phyloP scores from a whole-genome alignment of 1,284 basidiomycete species.

The Gomphus bonarii region DNA sequence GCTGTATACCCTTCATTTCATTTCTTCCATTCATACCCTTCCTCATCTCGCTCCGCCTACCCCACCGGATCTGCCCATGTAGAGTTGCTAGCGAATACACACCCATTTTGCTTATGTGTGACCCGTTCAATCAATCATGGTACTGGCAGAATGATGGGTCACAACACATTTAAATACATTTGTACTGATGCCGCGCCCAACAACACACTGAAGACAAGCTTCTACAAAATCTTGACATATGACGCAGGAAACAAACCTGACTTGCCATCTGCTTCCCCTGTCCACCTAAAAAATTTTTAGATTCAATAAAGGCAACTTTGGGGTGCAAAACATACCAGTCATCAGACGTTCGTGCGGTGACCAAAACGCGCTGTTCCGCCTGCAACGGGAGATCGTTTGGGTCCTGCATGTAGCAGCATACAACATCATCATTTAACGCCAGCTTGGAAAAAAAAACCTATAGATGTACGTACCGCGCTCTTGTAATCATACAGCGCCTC shows the following conservation, averaged over 20 bases:
- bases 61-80: neutral
- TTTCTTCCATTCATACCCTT: neutral
- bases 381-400: conserved; percentile 50
- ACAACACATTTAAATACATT: neutral
- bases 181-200: neutral
- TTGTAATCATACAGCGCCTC: conserved; percentile 68
- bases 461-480: conserved; percentile 42
- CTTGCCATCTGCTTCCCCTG: conserved; percentile 52
- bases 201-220: neutral
- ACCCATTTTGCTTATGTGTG: neutral
- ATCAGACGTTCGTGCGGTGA: conserved; percentile 55
- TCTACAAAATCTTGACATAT: conserved; percentile 55
- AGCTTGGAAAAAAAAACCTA: too few species aligned
- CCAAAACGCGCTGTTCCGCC: conserved; percentile 42
- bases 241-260: conserved; percentile 64
- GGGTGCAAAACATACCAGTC: conserved; percentile 47
- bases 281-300: conserved; percentile 48
- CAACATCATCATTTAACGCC: too few species aligned
- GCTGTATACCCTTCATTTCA: neutral
- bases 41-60: neutral
- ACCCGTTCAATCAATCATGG: neutral
- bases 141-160: neutral
- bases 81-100: conserved; percentile 6
- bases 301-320: neutral
- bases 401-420: conserved; percentile 48